Conservation (phyloP, 2,329 filamentous ascomycete species). For the Kalmusia sp. region DNA sequence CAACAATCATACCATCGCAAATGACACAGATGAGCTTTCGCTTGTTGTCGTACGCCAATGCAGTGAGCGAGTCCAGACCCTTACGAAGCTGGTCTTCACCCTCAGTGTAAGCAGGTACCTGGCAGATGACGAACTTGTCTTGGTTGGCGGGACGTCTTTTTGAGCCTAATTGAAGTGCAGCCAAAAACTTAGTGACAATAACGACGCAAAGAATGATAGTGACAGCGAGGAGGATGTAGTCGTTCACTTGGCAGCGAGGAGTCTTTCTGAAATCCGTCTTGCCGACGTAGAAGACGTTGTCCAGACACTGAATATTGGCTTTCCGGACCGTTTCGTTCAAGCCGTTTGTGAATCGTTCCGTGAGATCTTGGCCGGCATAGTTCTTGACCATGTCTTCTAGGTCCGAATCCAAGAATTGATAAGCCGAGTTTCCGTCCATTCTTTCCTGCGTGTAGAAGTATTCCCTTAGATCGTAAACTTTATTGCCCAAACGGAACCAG, state of each 20-base stretch:
- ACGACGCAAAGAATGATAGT: constrained; percentile 83
- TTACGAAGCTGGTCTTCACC: constrained; percentile 94
- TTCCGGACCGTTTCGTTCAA: constrained; percentile 60
- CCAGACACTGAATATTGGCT: constrained; percentile 81
- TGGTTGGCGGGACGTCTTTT: constrained; percentile 89
- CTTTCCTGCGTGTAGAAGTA: constrained; percentile 80
- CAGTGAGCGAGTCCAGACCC: constrained; percentile 91
- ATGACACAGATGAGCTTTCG: constrained; percentile 95
- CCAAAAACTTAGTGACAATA: constrained; percentile 86
- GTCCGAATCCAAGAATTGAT: constrained; percentile 74
- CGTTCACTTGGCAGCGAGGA: constrained; percentile 82
- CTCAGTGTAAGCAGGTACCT: constrained; percentile 97
- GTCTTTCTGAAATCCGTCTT: constrained; percentile 82
- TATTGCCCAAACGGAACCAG: constrained; percentile 80
- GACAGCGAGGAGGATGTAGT: constrained; percentile 87
- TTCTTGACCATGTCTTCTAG: constrained; percentile 73
- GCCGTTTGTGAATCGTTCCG: constrained; percentile 65
- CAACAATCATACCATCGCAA: constrained; percentile 96
- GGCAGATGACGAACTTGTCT: constrained; percentile 98
- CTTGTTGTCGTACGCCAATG: constrained; percentile 97
- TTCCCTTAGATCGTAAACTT: constrained; percentile 88
- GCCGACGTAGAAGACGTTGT: constrained; percentile 83
- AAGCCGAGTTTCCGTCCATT: constrained; percentile 63
- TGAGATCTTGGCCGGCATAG: constrained; percentile 83
- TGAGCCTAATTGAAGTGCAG: constrained; percentile 90